phyloP scores from a whole-genome alignment of 139 green algal species.

The Coccomyxa sp. region DNA sequence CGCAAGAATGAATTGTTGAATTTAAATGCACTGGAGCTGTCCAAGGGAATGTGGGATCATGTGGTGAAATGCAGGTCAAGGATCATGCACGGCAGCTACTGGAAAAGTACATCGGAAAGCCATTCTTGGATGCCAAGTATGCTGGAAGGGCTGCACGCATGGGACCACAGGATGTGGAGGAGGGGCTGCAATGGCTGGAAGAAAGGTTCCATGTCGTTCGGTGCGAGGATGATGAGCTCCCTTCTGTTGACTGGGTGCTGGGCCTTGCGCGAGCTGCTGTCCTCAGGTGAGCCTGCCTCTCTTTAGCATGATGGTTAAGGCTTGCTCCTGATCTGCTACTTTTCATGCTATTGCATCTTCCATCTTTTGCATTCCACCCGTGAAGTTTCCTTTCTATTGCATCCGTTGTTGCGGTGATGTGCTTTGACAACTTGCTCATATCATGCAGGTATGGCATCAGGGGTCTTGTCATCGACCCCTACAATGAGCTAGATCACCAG shows the following conservation, averaged over 20 bases:
- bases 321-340: no score
- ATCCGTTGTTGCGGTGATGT: neutral
- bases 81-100: conserved; percentile 84
- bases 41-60: no score
- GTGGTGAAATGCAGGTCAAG: conserved; percentile 15
- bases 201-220: conserved; percentile 79
- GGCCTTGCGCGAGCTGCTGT: conserved; percentile 72
- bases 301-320: neutral
- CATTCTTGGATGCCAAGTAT: conserved; percentile 63
- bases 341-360: neutral
- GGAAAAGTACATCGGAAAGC: conserved; percentile 80
- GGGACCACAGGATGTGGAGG: conserved; percentile 49
- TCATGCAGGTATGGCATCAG: conserved; percentile 79
- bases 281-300: conserved; percentile 27
- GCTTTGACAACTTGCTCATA: no score
- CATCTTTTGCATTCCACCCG: neutral
- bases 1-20: no score
- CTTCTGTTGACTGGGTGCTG: conserved; percentile 91
- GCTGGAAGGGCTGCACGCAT: conserved; percentile 34
- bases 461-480: conserved; percentile 96
- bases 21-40: no score
- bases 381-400: neutral
- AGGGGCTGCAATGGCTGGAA: conserved; percentile 74
- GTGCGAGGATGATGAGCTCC: conserved; percentile 69
- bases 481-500: conserved; percentile 96